phyloP scores from a whole-genome alignment of 2,329 filamentous ascomycete genomes.

The Pseudogymnoascus sp. region DNA sequence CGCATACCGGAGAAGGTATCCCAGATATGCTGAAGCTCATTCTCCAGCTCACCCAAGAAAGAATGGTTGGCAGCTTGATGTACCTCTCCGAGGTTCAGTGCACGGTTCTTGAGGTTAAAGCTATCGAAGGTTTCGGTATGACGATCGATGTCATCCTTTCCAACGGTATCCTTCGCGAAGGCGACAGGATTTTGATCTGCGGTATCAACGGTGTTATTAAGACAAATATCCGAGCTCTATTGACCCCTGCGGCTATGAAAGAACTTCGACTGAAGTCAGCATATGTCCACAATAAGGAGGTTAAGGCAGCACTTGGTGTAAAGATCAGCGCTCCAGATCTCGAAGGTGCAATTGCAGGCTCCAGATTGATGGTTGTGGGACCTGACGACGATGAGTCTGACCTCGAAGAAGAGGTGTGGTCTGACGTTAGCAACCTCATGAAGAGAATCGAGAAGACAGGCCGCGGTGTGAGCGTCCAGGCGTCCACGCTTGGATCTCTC shows the following conservation, averaged over 20 bases:
- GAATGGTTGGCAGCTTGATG: slow-evolving; percentile 96
- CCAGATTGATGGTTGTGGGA: slow-evolving; percentile 85
- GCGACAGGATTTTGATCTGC: slow-evolving; percentile 88
- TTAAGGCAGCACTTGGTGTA: slow-evolving; percentile 96
- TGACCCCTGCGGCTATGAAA: slow-evolving; percentile 87
- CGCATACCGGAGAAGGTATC: slow-evolving; percentile 97
- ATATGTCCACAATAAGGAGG: slow-evolving; percentile 98
- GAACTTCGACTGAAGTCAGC: slow-evolving; percentile 91
- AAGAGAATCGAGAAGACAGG: slow-evolving; percentile 86
- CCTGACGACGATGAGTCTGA: slow-evolving; percentile 96
- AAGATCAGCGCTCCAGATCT: slow-evolving; percentile 97
- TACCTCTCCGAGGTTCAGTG: slow-evolving; percentile 96
- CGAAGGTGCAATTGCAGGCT: slow-evolving; percentile 93
- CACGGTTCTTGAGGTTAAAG: slow-evolving; percentile 97
- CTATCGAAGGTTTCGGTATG: slow-evolving; percentile 96
- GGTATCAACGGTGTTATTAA: slow-evolving; percentile 94
- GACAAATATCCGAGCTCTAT: slow-evolving; percentile 87
- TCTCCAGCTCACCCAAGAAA: slow-evolving; percentile 83
- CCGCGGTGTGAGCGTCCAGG: slow-evolving; percentile 92
- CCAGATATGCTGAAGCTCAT: slow-evolving; percentile 98
- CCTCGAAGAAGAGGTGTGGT: slow-evolving; percentile 91
- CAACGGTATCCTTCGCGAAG: slow-evolving; percentile 90
- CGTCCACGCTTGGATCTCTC: slow-evolving; percentile 91
- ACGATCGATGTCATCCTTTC: slow-evolving; percentile 96
- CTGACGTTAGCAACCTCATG: slow-evolving; percentile 83